Evolutionary conservation across 2,329 filamentous ascomycete genomes (phyloP).

Genomic region (Thielaviopsis euricoi): DNA sequence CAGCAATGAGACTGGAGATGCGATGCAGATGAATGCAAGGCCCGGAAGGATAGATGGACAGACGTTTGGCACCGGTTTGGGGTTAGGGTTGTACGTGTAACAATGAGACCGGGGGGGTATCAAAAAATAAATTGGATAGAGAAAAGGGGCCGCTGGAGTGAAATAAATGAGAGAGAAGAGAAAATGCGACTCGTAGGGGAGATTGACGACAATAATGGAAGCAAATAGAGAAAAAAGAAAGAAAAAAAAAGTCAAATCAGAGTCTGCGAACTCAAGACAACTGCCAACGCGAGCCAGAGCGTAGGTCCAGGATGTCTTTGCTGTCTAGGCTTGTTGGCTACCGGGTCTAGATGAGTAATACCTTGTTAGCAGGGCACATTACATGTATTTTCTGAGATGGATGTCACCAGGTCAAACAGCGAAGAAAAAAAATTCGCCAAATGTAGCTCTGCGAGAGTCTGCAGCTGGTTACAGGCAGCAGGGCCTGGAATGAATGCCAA

Average conservation of each 20-base stretch:
- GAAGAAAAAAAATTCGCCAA: not conserved
- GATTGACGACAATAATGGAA: not conserved
- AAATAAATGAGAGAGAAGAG: not conserved
- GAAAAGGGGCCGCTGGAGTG: not conserved
- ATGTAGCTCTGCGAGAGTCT: not conserved
- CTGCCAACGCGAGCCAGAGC: no score
- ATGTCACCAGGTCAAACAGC: not conserved
- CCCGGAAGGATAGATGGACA: not conserved
- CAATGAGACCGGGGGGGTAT: not conserved
- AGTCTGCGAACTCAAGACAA: not conserved
- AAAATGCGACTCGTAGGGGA: no score
- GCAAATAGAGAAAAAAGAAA: not conserved
- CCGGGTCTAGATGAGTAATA: not conserved
- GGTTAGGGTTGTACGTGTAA: conserved; percentile 4
- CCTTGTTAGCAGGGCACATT: not conserved
- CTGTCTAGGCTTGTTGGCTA: not conserved
- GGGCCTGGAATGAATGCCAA: not conserved
- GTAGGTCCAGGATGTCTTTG: no score
- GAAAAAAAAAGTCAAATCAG: not conserved
- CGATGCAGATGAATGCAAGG: not conserved
- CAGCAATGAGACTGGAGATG: not conserved
- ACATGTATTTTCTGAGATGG: not conserved
- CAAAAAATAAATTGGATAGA: not conserved
- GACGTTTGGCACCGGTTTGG: not conserved
- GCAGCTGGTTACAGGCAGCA: not conserved